Evolutionary conservation across 805 yeast species (phyloP).

Genomic region (Clavispora fructus): DNA sequence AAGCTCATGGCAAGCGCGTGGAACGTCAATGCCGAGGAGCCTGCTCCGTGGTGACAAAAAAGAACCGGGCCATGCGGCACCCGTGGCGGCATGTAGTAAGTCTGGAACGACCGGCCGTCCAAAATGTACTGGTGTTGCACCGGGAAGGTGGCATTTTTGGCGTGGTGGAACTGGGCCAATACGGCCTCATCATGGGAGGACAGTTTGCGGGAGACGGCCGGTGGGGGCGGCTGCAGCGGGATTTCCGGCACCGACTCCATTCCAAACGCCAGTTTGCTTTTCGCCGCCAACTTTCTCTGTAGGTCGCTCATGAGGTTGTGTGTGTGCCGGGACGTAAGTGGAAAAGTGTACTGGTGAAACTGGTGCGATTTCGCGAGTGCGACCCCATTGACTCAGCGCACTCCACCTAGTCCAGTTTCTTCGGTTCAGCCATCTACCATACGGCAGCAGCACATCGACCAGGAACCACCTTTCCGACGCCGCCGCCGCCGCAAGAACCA

Average conservation of each 20-base stretch:
- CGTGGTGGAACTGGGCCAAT: background rate
- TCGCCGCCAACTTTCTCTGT: conserved; percentile 7
- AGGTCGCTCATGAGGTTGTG: background rate
- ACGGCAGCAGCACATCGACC: too few relatives aligned
- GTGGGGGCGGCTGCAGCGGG: background rate
- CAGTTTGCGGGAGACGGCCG: background rate
- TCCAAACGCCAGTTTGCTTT: conserved; percentile 4
- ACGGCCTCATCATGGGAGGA: background rate
- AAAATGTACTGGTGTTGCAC: conserved; percentile 12
- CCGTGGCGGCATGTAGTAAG: conserved; percentile 54
- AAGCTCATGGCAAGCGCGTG: conserved; percentile 31
- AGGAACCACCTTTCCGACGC: too few relatives aligned
- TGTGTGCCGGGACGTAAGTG: background rate
- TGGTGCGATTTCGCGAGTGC: background rate
- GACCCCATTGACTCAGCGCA: background rate
- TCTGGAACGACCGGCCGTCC: conserved; percentile 23
- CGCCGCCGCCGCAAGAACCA: too few relatives aligned
- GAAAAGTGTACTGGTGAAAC: too few relatives aligned
- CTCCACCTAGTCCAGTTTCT: too few relatives aligned
- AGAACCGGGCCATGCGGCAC: conserved; percentile 47
- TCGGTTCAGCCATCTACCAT: too few relatives aligned
- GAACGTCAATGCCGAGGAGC: conserved; percentile 80
- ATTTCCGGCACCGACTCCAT: conserved; percentile 8
- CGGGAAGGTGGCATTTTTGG: conserved; percentile 14
- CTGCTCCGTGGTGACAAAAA: conserved; percentile 92